Conservation (phyloP, 83 land plant genomes). For the Picea abies region DNA sequence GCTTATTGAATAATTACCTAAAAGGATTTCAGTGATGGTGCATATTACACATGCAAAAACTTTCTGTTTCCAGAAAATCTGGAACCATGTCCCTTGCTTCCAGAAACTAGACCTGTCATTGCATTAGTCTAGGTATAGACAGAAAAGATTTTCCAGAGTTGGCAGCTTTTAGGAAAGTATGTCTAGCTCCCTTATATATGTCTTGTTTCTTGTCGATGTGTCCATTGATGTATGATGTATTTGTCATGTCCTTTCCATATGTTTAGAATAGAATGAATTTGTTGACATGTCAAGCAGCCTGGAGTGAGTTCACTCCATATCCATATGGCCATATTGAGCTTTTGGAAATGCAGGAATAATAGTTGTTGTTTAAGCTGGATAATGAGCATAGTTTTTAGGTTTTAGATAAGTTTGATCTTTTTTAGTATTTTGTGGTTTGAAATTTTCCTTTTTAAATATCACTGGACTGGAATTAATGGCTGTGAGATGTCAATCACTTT, state of each 20-base stretch:
- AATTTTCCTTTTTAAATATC: background rate
- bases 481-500: no score
- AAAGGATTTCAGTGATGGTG: background rate
- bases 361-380: background rate
- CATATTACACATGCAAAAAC: background rate
- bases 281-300: background rate
- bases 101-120: background rate
- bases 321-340: background rate
- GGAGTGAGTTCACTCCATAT: background rate
- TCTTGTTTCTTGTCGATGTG: background rate
- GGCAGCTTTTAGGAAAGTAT: no score
- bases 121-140: background rate
- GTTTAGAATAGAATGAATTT: background rate
- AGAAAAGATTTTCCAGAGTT: background rate
- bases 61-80: background rate
- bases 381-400: background rate
- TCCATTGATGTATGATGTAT: background rate
- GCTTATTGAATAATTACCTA: background rate
- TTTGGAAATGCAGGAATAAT: background rate
- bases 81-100: background rate
- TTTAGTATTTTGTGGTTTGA: background rate
- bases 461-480: background rate
- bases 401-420: background rate
- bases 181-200: background rate
- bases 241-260: background rate